A percentile compares a stretch with the other conserved stretches of the same genome.
Conservation (phyloP, 306 rosid genomes). For the Crataegus laevigata region DNA sequence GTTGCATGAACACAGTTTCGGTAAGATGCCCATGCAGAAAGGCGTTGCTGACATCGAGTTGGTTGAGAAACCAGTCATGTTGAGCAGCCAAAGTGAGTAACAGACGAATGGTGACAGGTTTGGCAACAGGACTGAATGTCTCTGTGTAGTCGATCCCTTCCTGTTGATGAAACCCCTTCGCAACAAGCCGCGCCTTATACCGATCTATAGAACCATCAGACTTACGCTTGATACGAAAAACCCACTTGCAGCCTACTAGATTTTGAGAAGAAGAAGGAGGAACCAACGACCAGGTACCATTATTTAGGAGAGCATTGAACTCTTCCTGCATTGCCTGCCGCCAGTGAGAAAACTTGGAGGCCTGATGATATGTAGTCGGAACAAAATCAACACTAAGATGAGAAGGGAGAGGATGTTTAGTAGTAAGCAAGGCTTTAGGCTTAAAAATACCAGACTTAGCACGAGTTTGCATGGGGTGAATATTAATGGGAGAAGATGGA, state of each 20-base stretch:
- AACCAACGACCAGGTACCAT: not conserved
- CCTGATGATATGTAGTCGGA: not conserved
- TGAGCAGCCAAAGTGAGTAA: not conserved
- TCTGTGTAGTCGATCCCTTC: not conserved
- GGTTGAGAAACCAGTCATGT: not conserved
- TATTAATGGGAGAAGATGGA: rapidly evolving
- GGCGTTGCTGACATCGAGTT: not conserved
- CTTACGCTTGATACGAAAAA: no score
- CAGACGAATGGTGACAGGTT: not conserved
- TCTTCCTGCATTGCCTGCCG: not conserved
- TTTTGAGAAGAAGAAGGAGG: not conserved
- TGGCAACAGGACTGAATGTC: not conserved
- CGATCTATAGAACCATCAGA: not conserved
- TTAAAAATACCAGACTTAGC: not conserved
- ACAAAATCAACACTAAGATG: not conserved
- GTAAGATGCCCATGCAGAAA: not conserved
- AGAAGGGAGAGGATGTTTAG: not conserved
- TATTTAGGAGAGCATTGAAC: not conserved
- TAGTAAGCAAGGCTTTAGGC: not conserved
- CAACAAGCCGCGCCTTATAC: not conserved
- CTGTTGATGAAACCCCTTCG: not conserved
- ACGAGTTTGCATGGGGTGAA: not conserved
- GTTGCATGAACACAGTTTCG: not conserved
- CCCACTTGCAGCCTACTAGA: not conserved
- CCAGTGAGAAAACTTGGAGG: not conserved